phyloP scores from a whole-genome alignment of 305 asterid species.

The Andrographis paniculata region DNA sequence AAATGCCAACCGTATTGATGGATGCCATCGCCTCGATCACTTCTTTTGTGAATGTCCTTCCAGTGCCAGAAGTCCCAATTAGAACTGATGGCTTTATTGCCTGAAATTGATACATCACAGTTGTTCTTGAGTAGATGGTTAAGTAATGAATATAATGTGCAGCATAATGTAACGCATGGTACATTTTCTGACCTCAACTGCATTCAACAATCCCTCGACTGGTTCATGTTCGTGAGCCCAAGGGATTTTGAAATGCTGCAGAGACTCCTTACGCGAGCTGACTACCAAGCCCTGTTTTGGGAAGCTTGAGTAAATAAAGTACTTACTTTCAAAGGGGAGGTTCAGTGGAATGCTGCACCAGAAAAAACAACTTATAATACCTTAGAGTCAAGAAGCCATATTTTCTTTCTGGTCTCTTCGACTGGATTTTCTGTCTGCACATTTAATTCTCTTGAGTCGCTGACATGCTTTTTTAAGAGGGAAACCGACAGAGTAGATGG shows the following conservation, averaged over 20 bases:
- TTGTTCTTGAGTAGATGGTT: slow-evolving; percentile 1
- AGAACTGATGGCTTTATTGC: slow-evolving; percentile 78
- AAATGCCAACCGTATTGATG: slow-evolving; percentile 48
- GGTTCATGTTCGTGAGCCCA: slow-evolving; percentile 97
- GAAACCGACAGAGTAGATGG: slow-evolving; percentile 11
- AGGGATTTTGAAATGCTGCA: slow-evolving; percentile 89
- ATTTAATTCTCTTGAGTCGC: slow-evolving; percentile 17
- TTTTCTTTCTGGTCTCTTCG: slow-evolving; percentile 79
- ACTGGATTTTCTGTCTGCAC: slow-evolving; percentile 49
- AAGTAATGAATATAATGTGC: not conserved
- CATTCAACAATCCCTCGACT: slow-evolving; percentile 56
- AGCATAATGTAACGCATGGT: not conserved
- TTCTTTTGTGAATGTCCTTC: slow-evolving; percentile 78
- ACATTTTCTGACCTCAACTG: slow-evolving; percentile 50
- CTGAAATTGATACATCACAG: slow-evolving; percentile 28
- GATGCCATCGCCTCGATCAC: slow-evolving; percentile 91
- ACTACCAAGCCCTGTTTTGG: slow-evolving; percentile 67
- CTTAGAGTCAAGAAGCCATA: slow-evolving; percentile 98
- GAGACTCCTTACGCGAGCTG: slow-evolving; percentile 70
- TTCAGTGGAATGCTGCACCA: slow-evolving; percentile 7
- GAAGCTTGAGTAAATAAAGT: slow-evolving; percentile 11
- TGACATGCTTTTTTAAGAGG: slow-evolving; percentile 11
- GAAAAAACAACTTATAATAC: slow-evolving; percentile 20
- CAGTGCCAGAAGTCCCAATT: slow-evolving; percentile 93
- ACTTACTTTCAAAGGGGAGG: not conserved